Evolutionary conservation across 116 monocot species (phyloP).

Genomic region (Iris pallida): DNA sequence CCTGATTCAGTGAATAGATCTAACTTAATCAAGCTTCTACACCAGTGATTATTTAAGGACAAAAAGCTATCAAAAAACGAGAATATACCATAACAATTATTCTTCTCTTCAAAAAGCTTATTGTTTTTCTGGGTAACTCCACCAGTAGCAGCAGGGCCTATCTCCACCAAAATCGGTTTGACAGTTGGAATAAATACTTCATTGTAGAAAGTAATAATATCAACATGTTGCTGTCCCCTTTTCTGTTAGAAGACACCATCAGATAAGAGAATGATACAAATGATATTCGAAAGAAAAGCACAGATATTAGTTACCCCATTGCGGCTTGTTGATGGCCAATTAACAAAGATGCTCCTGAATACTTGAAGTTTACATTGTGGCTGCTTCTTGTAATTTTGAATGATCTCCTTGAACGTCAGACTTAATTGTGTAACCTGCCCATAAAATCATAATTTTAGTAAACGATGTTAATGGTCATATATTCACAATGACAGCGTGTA

Average conservation of each 20-base stretch:
- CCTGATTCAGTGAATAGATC: constrained; percentile 22
- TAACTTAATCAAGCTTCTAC: neutral
- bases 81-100: constrained; percentile 40
- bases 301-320: constrained; percentile 49
- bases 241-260: constrained; percentile 37
- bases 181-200: constrained; percentile 80
- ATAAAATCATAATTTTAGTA: constrained; percentile 15
- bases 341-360: constrained; percentile 66
- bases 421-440: constrained; percentile 58
- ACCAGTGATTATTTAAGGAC: neutral
- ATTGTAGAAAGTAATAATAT: constrained; percentile 97
- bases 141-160: constrained; percentile 48
- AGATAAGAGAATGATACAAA: constrained; percentile 9
- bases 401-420: constrained; percentile 86
- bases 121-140: constrained; percentile 23
- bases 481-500: neutral
- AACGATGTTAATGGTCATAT: neutral
- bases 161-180: constrained; percentile 73
- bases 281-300: neutral
- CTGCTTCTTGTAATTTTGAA: constrained; percentile 76
- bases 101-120: constrained; percentile 45
- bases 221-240: constrained; percentile 62
- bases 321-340: no score
- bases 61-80: neutral
- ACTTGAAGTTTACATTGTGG: constrained; percentile 86